Conservation (phyloP, 805 yeast genomes). For the Yarrowia osloensis region DNA sequence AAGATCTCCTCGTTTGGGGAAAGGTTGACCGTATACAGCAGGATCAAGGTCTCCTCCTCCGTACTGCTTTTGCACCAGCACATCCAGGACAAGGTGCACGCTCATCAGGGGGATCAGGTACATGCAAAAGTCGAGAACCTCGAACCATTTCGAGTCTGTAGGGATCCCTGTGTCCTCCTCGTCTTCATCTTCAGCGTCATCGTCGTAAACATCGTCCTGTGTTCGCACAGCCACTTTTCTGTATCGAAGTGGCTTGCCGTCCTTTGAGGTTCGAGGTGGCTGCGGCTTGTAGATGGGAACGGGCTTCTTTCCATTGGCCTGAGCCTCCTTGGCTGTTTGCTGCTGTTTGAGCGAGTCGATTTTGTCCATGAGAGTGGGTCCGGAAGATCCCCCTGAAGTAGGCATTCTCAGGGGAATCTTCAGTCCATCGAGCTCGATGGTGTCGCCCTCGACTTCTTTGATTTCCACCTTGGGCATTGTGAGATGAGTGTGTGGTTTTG, state of each 20-base stretch:
- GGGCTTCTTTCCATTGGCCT: not conserved
- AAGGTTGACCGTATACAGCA: not conserved
- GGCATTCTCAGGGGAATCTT: slow-evolving; percentile 17
- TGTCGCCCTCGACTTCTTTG: slow-evolving; percentile 20
- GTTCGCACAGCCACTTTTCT: slow-evolving; percentile 4
- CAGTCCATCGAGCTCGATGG: slow-evolving; percentile 20
- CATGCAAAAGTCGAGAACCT: slow-evolving; percentile 38
- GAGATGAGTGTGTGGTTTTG: not conserved
- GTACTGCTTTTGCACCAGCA: slow-evolving; percentile 45
- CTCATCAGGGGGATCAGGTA: slow-evolving; percentile 42
- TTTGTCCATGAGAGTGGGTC: slow-evolving; percentile 16
- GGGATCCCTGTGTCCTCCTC: slow-evolving; percentile 22
- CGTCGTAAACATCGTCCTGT: not conserved
- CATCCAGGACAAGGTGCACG: slow-evolving; percentile 43
- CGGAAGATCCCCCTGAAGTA: not conserved
- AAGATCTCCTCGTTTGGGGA: slow-evolving; percentile 27
- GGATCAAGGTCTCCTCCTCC: slow-evolving; percentile 36
- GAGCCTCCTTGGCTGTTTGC: not conserved
- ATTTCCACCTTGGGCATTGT: slow-evolving; percentile 18
- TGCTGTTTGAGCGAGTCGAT: slow-evolving; percentile 4
- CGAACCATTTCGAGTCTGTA: slow-evolving; percentile 38
- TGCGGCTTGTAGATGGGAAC: slow-evolving; percentile 1
- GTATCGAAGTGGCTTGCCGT: slow-evolving; percentile 4
- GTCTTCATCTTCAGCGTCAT: not conserved
- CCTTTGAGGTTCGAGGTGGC: not conserved